Evolutionary conservation across 176 grass and related monocot species (phyloP).

Genomic region (Coix lacrymajobi): DNA sequence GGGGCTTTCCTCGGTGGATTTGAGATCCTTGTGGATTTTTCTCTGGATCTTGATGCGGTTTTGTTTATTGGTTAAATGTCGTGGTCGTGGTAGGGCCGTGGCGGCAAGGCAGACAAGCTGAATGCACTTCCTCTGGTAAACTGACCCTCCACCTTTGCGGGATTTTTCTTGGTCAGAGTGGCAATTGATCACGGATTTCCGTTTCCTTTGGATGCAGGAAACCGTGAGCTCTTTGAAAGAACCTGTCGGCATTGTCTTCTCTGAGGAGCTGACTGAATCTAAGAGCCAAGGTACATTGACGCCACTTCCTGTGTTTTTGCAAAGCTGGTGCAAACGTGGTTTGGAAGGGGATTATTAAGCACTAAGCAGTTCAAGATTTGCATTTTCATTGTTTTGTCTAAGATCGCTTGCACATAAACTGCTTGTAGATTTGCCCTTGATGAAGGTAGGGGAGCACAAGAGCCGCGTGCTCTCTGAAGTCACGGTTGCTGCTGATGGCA

Average conservation of each 20-base stretch:
- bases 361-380: neutral
- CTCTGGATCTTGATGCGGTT: slow-evolving; percentile 14
- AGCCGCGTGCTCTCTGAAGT: slow-evolving; percentile 38
- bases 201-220: slow-evolving; percentile 24
- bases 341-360: neutral
- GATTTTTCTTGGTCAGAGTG: neutral
- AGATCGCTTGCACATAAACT: neutral
- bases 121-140: slow-evolving; percentile 28
- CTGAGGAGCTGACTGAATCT: neutral
- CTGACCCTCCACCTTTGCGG: neutral
- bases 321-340: neutral
- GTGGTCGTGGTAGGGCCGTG: neutral
- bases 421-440: slow-evolving; percentile 27
- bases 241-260: slow-evolving; percentile 4
- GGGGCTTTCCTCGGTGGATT: neutral
- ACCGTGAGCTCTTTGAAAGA: slow-evolving; percentile 19
- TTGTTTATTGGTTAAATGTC: neutral
- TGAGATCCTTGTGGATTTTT: neutral
- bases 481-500: neutral
- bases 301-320: neutral
- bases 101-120: slow-evolving; percentile 14
- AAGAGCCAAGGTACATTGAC: neutral
- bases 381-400: neutral
- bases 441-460: slow-evolving; percentile 19
- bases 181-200: neutral